These are phyloP conservation scores for Fragosphaeria purpurea DNA, from an alignment of 2,329 filamentous ascomycete genomes.

Conservation along the genomic window DNA sequence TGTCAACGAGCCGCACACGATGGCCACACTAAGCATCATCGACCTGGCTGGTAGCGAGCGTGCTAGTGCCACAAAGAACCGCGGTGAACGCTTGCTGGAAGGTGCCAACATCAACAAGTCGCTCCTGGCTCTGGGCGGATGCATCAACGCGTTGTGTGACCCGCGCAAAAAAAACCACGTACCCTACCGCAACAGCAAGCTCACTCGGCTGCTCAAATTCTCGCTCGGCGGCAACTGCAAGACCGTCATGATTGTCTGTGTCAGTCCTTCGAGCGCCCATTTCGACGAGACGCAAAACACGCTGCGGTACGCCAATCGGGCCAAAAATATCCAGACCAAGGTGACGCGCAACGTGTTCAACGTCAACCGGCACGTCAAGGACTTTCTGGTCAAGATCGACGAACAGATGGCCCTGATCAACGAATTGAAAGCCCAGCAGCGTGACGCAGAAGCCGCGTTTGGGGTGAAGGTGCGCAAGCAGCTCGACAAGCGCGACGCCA, in stretches of 20 bases:
- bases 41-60: conserved; percentile 93
- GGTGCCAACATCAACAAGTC: conserved; percentile 99
- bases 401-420: conserved; percentile 97
- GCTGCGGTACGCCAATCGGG: conserved; percentile 88
- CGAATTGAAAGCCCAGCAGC: conserved; percentile 86
- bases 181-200: conserved; percentile 94
- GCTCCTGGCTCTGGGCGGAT: conserved; percentile 83
- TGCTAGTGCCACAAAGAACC: conserved; percentile 92
- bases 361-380: conserved; percentile 97
- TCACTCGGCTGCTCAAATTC: conserved; percentile 92
- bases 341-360: conserved; percentile 99
- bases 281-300: conserved; percentile 99
- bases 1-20: conserved; percentile 89
- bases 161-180: conserved; percentile 85
- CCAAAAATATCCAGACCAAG: conserved; percentile 99
- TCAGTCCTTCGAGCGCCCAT: conserved; percentile 91
- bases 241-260: conserved; percentile 99
- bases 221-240: conserved; percentile 96
- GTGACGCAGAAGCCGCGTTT: conserved; percentile 71
- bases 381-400: conserved; percentile 98
- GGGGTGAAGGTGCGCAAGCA: conserved; percentile 89
- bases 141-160: conserved; percentile 97
- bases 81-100: conserved; percentile 81
- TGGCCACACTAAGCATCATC: conserved; percentile 97
- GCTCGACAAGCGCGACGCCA: conserved; percentile 68